phyloP scores from a whole-genome alignment of 192 early-diverging fungal species.

The Entomortierella parvispora region DNA sequence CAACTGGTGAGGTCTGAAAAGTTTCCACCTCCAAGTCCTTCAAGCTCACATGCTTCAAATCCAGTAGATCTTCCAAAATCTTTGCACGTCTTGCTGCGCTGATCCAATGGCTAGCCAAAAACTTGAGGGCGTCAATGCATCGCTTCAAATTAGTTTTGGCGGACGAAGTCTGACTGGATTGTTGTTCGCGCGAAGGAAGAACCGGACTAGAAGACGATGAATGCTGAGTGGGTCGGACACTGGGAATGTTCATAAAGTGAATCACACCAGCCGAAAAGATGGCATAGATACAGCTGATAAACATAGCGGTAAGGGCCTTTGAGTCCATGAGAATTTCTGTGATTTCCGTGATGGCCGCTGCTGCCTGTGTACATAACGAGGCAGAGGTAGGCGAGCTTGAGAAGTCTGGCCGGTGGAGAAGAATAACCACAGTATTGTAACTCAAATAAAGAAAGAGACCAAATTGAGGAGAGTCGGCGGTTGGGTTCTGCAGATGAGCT shows the following conservation, averaged over 20 bases:
- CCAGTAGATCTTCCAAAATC: constrained; percentile 42
- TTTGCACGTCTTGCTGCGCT: constrained; percentile 45
- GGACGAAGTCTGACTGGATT: neutral
- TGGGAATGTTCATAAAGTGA: constrained; percentile 53
- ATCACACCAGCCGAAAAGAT: constrained; percentile 53
- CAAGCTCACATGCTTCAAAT: constrained; percentile 45
- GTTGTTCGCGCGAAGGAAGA: neutral
- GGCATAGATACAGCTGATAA: constrained; percentile 48
- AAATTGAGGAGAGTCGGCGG: constrained; percentile 26
- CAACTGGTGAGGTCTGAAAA: constrained; percentile 21
- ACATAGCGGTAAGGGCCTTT: constrained; percentile 27
- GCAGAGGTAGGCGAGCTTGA: constrained; percentile 32
- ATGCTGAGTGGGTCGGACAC: constrained; percentile 11
- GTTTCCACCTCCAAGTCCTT: constrained; percentile 41
- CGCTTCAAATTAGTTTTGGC: constrained; percentile 46
- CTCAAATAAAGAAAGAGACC: constrained; percentile 56
- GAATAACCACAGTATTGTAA: constrained; percentile 62
- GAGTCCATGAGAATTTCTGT: constrained; percentile 42
- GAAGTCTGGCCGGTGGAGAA: constrained; percentile 64
- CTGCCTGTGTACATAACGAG: constrained; percentile 49
- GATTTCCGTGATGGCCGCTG: constrained; percentile 49
- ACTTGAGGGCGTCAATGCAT: constrained; percentile 48
- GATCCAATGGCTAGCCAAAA: constrained; percentile 38
- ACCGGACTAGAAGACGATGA: constrained; percentile 11
- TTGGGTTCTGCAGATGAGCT: constrained; percentile 46